These are phyloP conservation scores for Metschnikowia lochheadii DNA, from an alignment of 805 yeast species.

Conservation along the genomic window DNA sequence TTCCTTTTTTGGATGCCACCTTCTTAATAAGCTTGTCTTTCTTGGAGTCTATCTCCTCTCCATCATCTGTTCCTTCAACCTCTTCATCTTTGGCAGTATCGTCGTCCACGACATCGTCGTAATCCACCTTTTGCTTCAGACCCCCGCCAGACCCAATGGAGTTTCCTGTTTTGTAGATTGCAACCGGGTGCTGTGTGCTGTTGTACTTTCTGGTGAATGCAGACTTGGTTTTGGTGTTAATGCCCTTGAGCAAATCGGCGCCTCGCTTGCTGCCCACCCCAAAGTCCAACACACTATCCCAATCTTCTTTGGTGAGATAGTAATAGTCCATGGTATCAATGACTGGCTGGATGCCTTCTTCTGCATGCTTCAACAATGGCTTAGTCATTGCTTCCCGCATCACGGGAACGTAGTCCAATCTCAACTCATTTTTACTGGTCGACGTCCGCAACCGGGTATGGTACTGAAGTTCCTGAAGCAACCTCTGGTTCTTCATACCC, in stretches of 20 bases:
- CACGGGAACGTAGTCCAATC: slow-evolving; percentile 72
- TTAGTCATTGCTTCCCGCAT: slow-evolving; percentile 51
- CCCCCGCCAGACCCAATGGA: slow-evolving; percentile 36
- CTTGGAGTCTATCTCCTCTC: slow-evolving; percentile 45
- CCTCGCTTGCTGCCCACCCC: slow-evolving; percentile 57
- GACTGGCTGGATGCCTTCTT: slow-evolving; percentile 61
- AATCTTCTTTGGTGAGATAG: slow-evolving; percentile 84
- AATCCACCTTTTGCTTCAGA: slow-evolving; percentile 49
- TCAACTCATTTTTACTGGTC: slow-evolving; percentile 67
- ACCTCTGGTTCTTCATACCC: slow-evolving; percentile 67
- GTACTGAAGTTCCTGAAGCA: slow-evolving; percentile 82
- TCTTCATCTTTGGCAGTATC: slow-evolving; percentile 46
- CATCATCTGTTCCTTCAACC: slow-evolving; percentile 41
- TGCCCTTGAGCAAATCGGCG: slow-evolving; percentile 48
- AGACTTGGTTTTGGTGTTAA: slow-evolving; percentile 75
- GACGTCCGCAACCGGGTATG: slow-evolving; percentile 79
- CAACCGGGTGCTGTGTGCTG: slow-evolving; percentile 71
- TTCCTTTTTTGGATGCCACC: slow-evolving; percentile 23
- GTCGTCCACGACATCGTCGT: slow-evolving; percentile 68
- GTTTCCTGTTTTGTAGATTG: slow-evolving; percentile 71
- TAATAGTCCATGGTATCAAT: slow-evolving; percentile 79
- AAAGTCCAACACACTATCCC: slow-evolving; percentile 83
- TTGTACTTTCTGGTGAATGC: slow-evolving; percentile 88
- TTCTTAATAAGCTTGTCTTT: slow-evolving; percentile 63
- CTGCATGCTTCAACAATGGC: slow-evolving; percentile 55